Base-by-base conservation (phyloP, 805 yeast species). In the Teunomyces tritomae region DNA sequence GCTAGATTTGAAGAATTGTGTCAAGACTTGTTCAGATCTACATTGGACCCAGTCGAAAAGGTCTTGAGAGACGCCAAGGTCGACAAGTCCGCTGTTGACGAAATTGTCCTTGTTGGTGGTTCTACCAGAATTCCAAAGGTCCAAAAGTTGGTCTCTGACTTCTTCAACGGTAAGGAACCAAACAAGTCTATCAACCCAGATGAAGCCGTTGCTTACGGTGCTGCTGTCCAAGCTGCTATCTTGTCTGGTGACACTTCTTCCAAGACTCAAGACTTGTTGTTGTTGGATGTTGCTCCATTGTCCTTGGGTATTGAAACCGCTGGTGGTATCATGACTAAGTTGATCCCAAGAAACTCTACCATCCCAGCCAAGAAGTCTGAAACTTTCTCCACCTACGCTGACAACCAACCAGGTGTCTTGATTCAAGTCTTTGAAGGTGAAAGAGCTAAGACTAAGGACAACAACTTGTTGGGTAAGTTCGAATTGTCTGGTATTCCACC, bases 151-250 rank as follows among this genome's bases (percentile, higher is more conserved):
- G 96, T 90, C 45, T 86, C 96, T 58, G 97, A 91, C 75, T 90
- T 85, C 85, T 90, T 91, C 83, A 88, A 90, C 74, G 97, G 97
- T 70, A 91, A 90, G 79, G 96, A 90, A 77, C 96, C 96, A 75
- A 89, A 89, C 81, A 87, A 84, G 78, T 88, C 96, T 46, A 90
- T 90, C 74, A 90, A 90, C 83, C 97, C 97, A 61, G 97, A 90
- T 80, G 97, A 90, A 79, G 97, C 97, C 65, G 97, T 90, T 74
- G 97, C 97, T 66, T 90, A 90, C 78, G 97, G 97, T 85, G 97
- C 97, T 61, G 97, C 97, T 55, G 97, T 90, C 59, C 97, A 90
- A 80, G 97, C 96, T 59, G 97, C 97, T 59, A 90, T 90, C 68
- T 82, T 90, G 69, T 83, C 96, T 52, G 97, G 97, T 78, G 97